A percentile compares a stretch with the other conserved stretches of the same genome.
Evolutionary conservation across 1,284 basidiomycete genomes (phyloP).

Genomic region (Cutaneotrichosporon dermatis): DNA sequence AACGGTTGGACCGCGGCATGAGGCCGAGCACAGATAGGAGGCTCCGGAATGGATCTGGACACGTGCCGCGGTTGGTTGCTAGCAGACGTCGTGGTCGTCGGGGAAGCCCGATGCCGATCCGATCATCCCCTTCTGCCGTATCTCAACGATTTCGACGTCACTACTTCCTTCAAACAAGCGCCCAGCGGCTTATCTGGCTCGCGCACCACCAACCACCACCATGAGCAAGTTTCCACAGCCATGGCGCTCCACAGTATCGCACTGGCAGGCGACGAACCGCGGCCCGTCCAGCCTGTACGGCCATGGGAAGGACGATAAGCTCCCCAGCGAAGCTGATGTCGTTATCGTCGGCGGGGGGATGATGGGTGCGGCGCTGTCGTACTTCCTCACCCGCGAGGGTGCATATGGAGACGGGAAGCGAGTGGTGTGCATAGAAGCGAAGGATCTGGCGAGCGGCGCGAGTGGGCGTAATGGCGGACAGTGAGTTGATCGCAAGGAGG

Average conservation of each 20-base stretch:
- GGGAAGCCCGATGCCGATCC: too few relatives aligned
- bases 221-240: conserved; percentile 29
- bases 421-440: conserved; percentile 36
- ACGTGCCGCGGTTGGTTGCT: too few relatives aligned
- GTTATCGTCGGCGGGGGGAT: conserved; percentile 39
- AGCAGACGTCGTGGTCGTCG: too few relatives aligned
- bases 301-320: conserved; percentile 16
- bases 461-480: conserved; percentile 43
- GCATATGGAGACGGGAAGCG: conserved; percentile 23
- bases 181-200: too few relatives aligned
- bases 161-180: too few relatives aligned
- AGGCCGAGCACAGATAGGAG: too few relatives aligned
- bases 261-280: conserved; percentile 32
- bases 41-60: too few relatives aligned
- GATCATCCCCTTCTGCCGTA: too few relatives aligned
- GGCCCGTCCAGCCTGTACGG: conserved; percentile 22
- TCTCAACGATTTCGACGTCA: too few relatives aligned
- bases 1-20: too few relatives aligned
- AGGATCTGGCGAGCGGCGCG: conserved; percentile 40
- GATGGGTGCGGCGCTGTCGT: conserved; percentile 32
- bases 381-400: conserved; percentile 30
- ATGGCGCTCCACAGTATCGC: conserved; percentile 23
- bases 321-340: conserved; percentile 28
- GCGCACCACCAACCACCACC: too few relatives aligned
- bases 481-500: background rate